These are phyloP conservation scores for Colletotrichum gigasporum DNA, from an alignment of 2,329 filamentous ascomycete species.

Conservation along the genomic window DNA sequence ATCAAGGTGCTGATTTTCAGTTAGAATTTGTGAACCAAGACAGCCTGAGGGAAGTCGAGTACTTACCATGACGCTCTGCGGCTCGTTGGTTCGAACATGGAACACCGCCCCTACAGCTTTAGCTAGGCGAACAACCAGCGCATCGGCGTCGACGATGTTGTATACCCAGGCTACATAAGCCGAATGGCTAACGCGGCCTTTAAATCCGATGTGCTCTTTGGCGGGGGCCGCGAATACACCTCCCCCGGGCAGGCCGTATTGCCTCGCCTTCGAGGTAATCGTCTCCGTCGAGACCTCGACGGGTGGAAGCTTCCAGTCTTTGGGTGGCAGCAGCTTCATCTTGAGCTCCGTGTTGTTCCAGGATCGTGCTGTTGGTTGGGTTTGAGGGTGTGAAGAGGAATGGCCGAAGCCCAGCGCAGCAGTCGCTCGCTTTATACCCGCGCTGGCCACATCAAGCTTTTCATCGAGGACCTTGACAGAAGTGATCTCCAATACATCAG, in stretches of 20 bases:
- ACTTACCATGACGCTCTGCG: slow-evolving; percentile 46
- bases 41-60: background rate
- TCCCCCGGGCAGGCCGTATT: too few relatives aligned
- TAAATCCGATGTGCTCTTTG: slow-evolving; percentile 36
- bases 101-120: slow-evolving; percentile 49
- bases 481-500: too few relatives aligned
- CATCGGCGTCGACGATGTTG: slow-evolving; percentile 44
- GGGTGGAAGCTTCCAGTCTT: slow-evolving; percentile 54
- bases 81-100: slow-evolving; percentile 53
- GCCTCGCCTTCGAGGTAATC: slow-evolving; percentile 35
- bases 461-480: too few relatives aligned
- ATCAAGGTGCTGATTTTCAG: slow-evolving; percentile 35
- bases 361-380: too few relatives aligned
- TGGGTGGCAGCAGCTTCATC: slow-evolving; percentile 48
- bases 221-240: too few relatives aligned
- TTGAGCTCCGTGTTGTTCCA: too few relatives aligned
- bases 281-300: too few relatives aligned
- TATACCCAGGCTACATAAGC: slow-evolving; percentile 48
- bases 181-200: slow-evolving; percentile 30
- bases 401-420: too few relatives aligned
- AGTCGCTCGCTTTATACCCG: too few relatives aligned
- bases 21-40: slow-evolving; percentile 17
- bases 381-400: too few relatives aligned
- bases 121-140: slow-evolving; percentile 38
- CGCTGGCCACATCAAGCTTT: too few relatives aligned